These are phyloP conservation scores for Neopestalotiopsis rosae DNA, from an alignment of 2,329 filamentous ascomycete species.

Conservation along the genomic window DNA sequence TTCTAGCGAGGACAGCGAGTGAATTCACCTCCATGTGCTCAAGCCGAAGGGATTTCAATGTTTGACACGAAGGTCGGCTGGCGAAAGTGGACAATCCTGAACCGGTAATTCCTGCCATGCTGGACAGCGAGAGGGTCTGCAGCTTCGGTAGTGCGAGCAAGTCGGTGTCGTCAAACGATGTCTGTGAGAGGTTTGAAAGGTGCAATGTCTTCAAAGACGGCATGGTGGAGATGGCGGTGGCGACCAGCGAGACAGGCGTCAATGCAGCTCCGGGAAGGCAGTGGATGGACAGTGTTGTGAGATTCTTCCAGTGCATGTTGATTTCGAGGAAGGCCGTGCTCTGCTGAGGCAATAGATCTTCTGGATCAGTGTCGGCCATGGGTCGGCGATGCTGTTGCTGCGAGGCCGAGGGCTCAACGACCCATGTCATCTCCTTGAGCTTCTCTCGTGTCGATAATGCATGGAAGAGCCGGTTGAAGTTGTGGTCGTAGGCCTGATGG, in stretches of 20 bases:
- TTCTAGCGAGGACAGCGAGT: conserved; percentile 61
- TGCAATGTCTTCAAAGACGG: conserved; percentile 64
- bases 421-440: conserved; percentile 65
- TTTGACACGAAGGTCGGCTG: conserved; percentile 50
- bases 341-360: conserved; percentile 47
- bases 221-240: conserved; percentile 53
- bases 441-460: conserved; percentile 62
- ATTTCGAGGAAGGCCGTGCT: conserved; percentile 52
- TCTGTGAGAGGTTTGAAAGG: conserved; percentile 59
- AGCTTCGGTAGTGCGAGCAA: conserved; percentile 61
- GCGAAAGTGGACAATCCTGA: conserved; percentile 63
- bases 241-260: conserved; percentile 57
- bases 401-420: conserved; percentile 48
- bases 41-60: conserved; percentile 57
- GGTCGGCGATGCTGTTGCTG: conserved; percentile 42
- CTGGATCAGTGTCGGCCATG: conserved; percentile 36
- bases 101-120: conserved; percentile 61
- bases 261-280: conserved; percentile 61
- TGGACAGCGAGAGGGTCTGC: conserved; percentile 58
- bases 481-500: conserved; percentile 58
- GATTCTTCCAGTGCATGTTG: conserved; percentile 60
- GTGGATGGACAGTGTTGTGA: conserved; percentile 63
- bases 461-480: conserved; percentile 61
- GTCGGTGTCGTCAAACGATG: conserved; percentile 62
- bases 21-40: conserved; percentile 62